These are phyloP conservation scores for Saccharomycopsis sp. DNA, from an alignment of 805 yeast genomes.

Conservation along the genomic window DNA sequence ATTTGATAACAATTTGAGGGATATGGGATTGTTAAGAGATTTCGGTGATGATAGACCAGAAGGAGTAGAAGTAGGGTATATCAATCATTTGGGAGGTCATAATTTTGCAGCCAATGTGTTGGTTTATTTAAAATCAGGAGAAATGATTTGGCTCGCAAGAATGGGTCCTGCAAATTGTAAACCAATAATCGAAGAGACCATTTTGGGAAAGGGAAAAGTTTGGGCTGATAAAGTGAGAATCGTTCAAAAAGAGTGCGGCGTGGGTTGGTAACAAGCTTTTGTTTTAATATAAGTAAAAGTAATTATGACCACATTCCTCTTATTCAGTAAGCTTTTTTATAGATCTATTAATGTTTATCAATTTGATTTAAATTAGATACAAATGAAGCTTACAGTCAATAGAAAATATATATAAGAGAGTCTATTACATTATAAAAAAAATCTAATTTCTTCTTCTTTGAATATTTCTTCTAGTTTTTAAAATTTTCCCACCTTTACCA, in stretches of 20 bases:
- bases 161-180: conserved; percentile 68
- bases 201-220: conserved; percentile 49
- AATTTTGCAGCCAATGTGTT: conserved; percentile 86
- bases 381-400: too few relatives aligned
- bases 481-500: conserved; percentile 37
- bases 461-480: conserved; percentile 39
- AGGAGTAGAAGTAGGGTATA: conserved; percentile 61
- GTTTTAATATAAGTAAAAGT: too few relatives aligned
- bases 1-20: conserved; percentile 62
- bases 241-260: conserved; percentile 31
- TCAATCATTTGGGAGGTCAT: conserved; percentile 94
- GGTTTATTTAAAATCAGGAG: conserved; percentile 62
- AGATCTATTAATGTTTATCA: too few relatives aligned
- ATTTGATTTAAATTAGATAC: too few relatives aligned
- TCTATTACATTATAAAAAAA: background rate
- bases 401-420: too few relatives aligned
- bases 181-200: conserved; percentile 67
- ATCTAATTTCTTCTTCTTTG: conserved; percentile 24
- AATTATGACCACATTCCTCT: too few relatives aligned
- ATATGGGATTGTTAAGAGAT: conserved; percentile 66
- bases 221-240: conserved; percentile 61
- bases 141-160: conserved; percentile 81
- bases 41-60: conserved; percentile 60
- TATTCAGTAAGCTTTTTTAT: too few relatives aligned
- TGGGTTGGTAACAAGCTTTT: conserved; percentile 16